These are phyloP conservation scores for Paecilomyces dactylethromorphus DNA, from an alignment of 2,329 filamentous ascomycete genomes.

Conservation along the genomic window DNA sequence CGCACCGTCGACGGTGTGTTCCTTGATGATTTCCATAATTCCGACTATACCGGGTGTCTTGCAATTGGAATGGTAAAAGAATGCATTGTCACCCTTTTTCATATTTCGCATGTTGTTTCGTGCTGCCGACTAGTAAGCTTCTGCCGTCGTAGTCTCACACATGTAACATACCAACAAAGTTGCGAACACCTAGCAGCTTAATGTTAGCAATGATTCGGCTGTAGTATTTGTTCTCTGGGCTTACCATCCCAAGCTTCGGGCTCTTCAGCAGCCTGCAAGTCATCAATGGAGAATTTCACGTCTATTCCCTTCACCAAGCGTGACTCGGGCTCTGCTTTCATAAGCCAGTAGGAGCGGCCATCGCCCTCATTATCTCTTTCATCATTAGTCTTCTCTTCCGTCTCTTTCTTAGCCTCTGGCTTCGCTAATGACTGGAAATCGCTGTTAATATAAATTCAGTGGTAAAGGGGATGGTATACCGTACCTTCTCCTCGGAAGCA, in stretches of 20 bases:
- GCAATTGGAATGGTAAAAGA: conserved; percentile 96
- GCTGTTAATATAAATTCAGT: background rate
- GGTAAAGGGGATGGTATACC: background rate
- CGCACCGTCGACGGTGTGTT: conserved; percentile 72
- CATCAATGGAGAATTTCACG: conserved; percentile 91
- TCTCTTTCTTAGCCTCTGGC: conserved; percentile 8
- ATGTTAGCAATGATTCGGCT: conserved; percentile 11
- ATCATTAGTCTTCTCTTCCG: conserved; percentile 8
- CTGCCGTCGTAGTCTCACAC: background rate
- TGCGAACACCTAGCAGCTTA: conserved; percentile 36
- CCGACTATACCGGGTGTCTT: conserved; percentile 84
- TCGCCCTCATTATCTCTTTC: conserved; percentile 12
- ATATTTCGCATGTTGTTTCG: conserved; percentile 87
- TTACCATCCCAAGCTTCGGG: conserved; percentile 90
- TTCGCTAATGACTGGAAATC: conserved; percentile 9
- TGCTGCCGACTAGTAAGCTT: conserved; percentile 40
- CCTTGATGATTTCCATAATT: conserved; percentile 79
- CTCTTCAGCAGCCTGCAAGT: conserved; percentile 62
- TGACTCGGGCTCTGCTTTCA: conserved; percentile 85
- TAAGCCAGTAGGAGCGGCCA: conserved; percentile 61
- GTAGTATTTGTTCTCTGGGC: conserved; percentile 19
- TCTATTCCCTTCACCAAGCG: conserved; percentile 81
- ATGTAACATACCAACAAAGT: conserved; percentile 29
- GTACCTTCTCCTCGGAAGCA: background rate
- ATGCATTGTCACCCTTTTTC: conserved; percentile 85